These are phyloP conservation scores for Lipomyces anomalus DNA, from an alignment of 805 yeast species.

Conservation along the genomic window DNA sequence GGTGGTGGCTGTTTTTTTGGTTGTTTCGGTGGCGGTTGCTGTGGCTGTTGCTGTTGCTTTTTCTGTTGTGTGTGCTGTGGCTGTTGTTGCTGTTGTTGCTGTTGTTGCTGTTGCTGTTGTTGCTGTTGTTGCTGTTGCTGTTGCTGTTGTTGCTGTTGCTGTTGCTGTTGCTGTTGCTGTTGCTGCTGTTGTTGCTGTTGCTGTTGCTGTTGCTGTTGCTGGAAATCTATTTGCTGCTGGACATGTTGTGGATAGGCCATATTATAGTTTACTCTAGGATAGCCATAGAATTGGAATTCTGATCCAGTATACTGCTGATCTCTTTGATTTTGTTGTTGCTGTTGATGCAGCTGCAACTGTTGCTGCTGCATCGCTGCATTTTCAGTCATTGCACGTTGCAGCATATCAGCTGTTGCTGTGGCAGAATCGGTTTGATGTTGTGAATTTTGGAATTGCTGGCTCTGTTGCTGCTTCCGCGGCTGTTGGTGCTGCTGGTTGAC, in stretches of 20 bases:
- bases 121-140: slow-evolving; percentile 7
- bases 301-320: not conserved
- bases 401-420: slow-evolving; percentile 7
- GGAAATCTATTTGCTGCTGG: slow-evolving; percentile 1
- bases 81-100: not conserved
- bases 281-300: not conserved
- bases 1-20: not conserved
- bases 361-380: slow-evolving; percentile 9
- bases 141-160: slow-evolving; percentile 9
- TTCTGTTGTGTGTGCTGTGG: not conserved
- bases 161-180: slow-evolving; percentile 5
- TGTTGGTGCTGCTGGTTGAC: slow-evolving; percentile 1
- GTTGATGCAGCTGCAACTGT: slow-evolving; percentile 7
- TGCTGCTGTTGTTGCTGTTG: slow-evolving; percentile 13
- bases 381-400: not conserved
- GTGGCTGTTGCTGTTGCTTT: slow-evolving; percentile 25
- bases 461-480: slow-evolving; percentile 1
- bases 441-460: not conserved
- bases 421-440: slow-evolving; percentile 4
- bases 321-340: slow-evolving; percentile 8
- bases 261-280: not conserved
- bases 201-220: slow-evolving; percentile 6
- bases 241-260: slow-evolving; percentile 1
- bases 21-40: slow-evolving; percentile 16
- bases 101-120: not conserved